Conservation (phyloP, 2,329 filamentous ascomycete species). For the Claviceps humidiphila region DNA sequence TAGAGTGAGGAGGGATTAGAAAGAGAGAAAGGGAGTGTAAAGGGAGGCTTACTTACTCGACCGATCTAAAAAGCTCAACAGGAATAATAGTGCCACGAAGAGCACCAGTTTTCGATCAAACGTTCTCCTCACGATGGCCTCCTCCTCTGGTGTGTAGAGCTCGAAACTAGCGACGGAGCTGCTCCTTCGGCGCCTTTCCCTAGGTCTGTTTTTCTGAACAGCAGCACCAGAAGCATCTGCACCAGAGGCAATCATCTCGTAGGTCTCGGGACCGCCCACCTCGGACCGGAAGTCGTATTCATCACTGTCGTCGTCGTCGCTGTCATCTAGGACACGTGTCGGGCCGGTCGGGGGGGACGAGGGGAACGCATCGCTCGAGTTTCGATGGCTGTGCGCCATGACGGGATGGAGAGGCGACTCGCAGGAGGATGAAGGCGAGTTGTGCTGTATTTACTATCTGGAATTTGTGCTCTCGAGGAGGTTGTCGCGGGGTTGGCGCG, state of each 20-base stretch:
- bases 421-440: too few species aligned
- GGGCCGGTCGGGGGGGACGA: conserved; percentile 28
- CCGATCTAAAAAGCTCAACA: conserved; percentile 75
- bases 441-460: too few species aligned
- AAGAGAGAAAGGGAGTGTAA: background rate
- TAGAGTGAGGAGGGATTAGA: background rate
- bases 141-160: conserved; percentile 52
- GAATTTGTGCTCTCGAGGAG: too few species aligned
- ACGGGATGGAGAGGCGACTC: background rate
- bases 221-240: background rate
- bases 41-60: conserved; percentile 61
- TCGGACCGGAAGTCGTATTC: conserved; percentile 20
- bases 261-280: conserved; percentile 18
- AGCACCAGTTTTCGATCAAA: conserved; percentile 66
- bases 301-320: conserved; percentile 14
- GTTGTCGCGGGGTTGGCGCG: too few species aligned
- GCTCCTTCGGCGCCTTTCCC: conserved; percentile 7
- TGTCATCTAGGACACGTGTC: conserved; percentile 23
- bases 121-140: conserved; percentile 54
- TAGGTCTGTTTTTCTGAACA: conserved; percentile 2
- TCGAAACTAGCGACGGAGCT: conserved; percentile 24
- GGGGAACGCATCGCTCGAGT: conserved; percentile 15
- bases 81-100: conserved; percentile 71
- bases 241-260: conserved; percentile 19
- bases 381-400: conserved; percentile 12